Evolutionary conservation across 2,329 filamentous ascomycete species (phyloP), one percentile per base, ranked within the genome.

Genomic region (Penicillium occitanis): DNA sequence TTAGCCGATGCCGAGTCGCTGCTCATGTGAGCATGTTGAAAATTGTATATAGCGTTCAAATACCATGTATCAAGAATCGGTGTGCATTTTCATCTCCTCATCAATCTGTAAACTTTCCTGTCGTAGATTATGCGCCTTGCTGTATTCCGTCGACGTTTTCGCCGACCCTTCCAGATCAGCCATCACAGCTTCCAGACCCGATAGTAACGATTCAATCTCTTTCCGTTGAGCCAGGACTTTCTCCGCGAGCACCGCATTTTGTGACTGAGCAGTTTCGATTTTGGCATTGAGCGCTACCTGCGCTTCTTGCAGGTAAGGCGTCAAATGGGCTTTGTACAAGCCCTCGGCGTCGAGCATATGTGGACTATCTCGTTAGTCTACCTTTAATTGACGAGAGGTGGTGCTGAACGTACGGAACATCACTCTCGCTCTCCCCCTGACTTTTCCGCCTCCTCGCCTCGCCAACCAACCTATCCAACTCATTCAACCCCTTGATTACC

Each of bases 321-420:
- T 80, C 3, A 89, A 76, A 73, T 88, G 86, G n/a, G 86, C 85
- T 19, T 82, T 78, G 68, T 87, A 85, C 11, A 89, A 78, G 58
- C 85, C 82, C 33, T 83, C 77, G 0, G 87, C 85, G 0, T 84
- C 80, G 22, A 88, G 78, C 0, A 83, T 87, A 75, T 89, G 87
- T 19, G 86, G 84, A 40, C 86, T 88, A 68, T 28, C 13, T 57
- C 33, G 33, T 57, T n/a, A 53, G 44, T 19, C 46, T 19, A 33
- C 30, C 30, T 33, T 33, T 33, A 33, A 33, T 7, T 33, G 30
- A 33, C 5, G 3, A 25, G 10, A 48, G 19, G 11, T 13, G 8
- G 11, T 22, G 11, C 5, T 11, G 11, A 64, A 46, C 60, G 65
- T 76, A 87, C 83, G 83, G 79, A 62, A 82, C 73, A 66, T 76